Percentiles rank a stretch among this genome's conserved stretches.
These are phyloP conservation scores for Colletotrichum acutatum DNA, from an alignment of 2,329 filamentous ascomycete genomes.

Conservation along the genomic window DNA sequence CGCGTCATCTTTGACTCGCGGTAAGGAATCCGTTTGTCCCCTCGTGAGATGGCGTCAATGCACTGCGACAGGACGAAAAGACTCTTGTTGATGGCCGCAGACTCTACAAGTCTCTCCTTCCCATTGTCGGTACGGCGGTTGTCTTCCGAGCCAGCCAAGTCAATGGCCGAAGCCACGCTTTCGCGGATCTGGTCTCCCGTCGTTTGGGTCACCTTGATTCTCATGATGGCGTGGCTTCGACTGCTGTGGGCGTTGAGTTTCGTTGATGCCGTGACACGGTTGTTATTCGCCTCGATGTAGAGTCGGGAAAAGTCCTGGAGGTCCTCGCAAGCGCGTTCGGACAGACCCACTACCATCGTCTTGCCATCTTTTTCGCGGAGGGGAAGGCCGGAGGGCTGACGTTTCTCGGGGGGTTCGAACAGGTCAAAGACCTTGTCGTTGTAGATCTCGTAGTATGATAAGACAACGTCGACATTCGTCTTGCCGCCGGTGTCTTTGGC, in stretches of 20 bases:
- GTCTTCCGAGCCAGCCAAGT: slow-evolving; percentile 94
- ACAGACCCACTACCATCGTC: slow-evolving; percentile 87
- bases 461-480: slow-evolving; percentile 76
- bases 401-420: slow-evolving; percentile 88
- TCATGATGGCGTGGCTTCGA: slow-evolving; percentile 88
- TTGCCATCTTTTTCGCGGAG: slow-evolving; percentile 88
- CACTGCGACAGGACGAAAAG: slow-evolving; percentile 95
- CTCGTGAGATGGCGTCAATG: slow-evolving; percentile 88
- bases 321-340: slow-evolving; percentile 83
- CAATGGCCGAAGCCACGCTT: slow-evolving; percentile 92
- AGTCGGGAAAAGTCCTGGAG: slow-evolving; percentile 90
- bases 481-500: slow-evolving; percentile 79
- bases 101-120: slow-evolving; percentile 92
- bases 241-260: slow-evolving; percentile 94
- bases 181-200: slow-evolving; percentile 75
- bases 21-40: slow-evolving; percentile 85
- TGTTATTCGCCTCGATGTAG: slow-evolving; percentile 92
- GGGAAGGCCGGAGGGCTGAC: slow-evolving; percentile 82
- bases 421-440: slow-evolving; percentile 95
- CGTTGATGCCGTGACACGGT: slow-evolving; percentile 88
- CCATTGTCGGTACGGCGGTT: slow-evolving; percentile 94
- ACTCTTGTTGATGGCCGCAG: slow-evolving; percentile 97
- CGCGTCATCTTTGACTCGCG: slow-evolving; percentile 97
- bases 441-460: slow-evolving; percentile 97
- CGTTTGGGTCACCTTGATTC: slow-evolving; percentile 86